Evolutionary conservation across 345 rosid species (phyloP).

Genomic region (Eucalyptus fibrosa): DNA sequence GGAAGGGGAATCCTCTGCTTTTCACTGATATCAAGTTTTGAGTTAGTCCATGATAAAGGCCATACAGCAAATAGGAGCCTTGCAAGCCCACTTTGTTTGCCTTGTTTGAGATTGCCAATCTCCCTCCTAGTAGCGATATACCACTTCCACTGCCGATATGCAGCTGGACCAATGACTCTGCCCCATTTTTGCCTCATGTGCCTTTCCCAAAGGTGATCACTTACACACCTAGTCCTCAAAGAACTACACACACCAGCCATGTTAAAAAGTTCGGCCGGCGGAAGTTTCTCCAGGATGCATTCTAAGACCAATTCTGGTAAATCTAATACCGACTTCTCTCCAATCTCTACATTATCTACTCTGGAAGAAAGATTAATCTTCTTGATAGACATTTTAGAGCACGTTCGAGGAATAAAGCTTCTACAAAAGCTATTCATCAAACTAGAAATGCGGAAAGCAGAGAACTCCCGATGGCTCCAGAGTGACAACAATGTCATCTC

Average conservation of each 20-base stretch:
- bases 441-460: constrained; percentile 5
- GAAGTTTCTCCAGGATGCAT: constrained; percentile 73
- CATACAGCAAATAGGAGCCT: constrained; percentile 26
- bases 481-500: constrained; percentile 49
- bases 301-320: constrained; percentile 81
- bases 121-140: constrained; percentile 25
- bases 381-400: constrained; percentile 14
- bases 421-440: background rate
- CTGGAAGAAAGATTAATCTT: constrained; percentile 1
- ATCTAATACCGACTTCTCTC: constrained; percentile 47
- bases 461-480: constrained; percentile 38
- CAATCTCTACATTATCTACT: constrained; percentile 6
- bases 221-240: constrained; percentile 51
- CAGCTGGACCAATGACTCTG: constrained; percentile 56
- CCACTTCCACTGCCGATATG: constrained; percentile 58
- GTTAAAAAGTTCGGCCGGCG: constrained; percentile 56
- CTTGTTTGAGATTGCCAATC: constrained; percentile 15
- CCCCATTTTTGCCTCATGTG: constrained; percentile 82
- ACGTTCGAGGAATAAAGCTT: background rate
- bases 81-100: constrained; percentile 16
- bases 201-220: constrained; percentile 75
- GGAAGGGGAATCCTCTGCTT: constrained; percentile 24
- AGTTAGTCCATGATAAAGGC: constrained; percentile 35
- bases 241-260: constrained; percentile 81
- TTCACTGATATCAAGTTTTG: constrained; percentile 16